Evolutionary conservation across 257 asterid species (phyloP).

Genomic region (Capsicum pubescens): DNA sequence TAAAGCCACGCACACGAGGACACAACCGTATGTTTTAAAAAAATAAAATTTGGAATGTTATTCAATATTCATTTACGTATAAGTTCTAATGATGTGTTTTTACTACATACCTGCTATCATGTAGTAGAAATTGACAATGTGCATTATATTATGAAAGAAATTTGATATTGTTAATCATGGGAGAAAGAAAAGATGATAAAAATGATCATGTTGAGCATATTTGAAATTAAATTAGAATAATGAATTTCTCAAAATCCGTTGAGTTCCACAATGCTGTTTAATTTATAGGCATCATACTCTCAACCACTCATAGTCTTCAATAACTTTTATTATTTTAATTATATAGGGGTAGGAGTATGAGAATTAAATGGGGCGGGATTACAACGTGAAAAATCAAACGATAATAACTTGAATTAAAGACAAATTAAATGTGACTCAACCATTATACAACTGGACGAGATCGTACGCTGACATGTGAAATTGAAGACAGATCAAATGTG

Average conservation of each 20-base stretch:
- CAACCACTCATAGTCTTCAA: not conserved
- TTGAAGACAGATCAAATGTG: too few relatives aligned
- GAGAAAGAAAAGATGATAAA: not conserved
- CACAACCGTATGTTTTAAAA: conserved; percentile 5
- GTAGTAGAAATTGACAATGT: not conserved
- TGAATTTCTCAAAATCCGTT: not conserved
- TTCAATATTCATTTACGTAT: not conserved
- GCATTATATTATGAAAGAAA: not conserved
- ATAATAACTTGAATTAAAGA: too few relatives aligned
- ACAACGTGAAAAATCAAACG: too few relatives aligned
- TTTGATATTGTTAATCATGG: not conserved
- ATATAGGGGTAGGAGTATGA: too few relatives aligned
- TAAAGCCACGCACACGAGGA: conserved; percentile 37
- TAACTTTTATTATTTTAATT: too few relatives aligned
- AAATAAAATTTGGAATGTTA: not conserved
- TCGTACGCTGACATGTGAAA: too few relatives aligned
- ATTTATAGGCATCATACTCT: not conserved
- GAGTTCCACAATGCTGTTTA: too few relatives aligned
- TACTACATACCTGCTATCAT: not conserved
- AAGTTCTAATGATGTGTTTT: not conserved
- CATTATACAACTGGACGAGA: too few relatives aligned
- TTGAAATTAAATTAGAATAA: not conserved
- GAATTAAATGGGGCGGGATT: too few relatives aligned
- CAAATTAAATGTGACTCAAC: too few relatives aligned
- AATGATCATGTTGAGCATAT: not conserved